phyloP scores from a whole-genome alignment of 257 asterid species.

The Thymus quinquecostatus region DNA sequence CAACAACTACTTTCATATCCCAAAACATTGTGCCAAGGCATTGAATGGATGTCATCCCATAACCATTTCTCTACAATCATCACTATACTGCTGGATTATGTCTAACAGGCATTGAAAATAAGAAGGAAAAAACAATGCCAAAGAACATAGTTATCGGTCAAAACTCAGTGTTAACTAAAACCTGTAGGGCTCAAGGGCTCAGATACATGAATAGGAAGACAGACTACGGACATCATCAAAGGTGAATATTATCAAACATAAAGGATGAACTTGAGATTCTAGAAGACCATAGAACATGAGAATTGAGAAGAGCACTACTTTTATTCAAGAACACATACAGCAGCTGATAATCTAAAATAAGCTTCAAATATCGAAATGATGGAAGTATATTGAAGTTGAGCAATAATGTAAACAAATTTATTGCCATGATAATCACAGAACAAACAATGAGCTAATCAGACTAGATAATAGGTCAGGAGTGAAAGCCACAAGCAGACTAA shows the following conservation, averaged over 20 bases:
- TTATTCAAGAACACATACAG: slow-evolving; percentile 21
- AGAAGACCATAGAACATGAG: slow-evolving; percentile 19
- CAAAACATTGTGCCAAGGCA: neutral
- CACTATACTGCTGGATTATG: slow-evolving; percentile 17
- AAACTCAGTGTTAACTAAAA: slow-evolving; percentile 15
- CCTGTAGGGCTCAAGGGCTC: slow-evolving; percentile 7
- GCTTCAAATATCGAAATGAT: slow-evolving; percentile 3
- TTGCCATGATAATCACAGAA: slow-evolving; percentile 14
- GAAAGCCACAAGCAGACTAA: slow-evolving; percentile 15
- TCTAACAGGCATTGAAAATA: slow-evolving; percentile 10
- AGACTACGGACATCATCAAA: slow-evolving; percentile 22
- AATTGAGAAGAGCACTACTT: slow-evolving; percentile 2
- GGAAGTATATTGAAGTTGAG: slow-evolving; percentile 19
- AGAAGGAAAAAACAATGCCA: neutral
- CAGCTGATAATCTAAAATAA: slow-evolving; percentile 1
- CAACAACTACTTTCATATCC: neutral
- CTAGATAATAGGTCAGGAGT: slow-evolving; percentile 15
- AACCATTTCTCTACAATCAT: too few species aligned
- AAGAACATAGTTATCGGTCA: neutral
- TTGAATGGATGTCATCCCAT: neutral
- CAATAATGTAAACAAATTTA: neutral
- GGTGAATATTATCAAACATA: slow-evolving; percentile 3
- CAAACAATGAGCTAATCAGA: slow-evolving; percentile 24
- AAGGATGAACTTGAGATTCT: slow-evolving; percentile 21
- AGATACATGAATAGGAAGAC: slow-evolving; percentile 15